These are phyloP conservation scores for Chrysoporthe deuterocubensis DNA, from an alignment of 2,329 filamentous ascomycete genomes.

Conservation along the genomic window DNA sequence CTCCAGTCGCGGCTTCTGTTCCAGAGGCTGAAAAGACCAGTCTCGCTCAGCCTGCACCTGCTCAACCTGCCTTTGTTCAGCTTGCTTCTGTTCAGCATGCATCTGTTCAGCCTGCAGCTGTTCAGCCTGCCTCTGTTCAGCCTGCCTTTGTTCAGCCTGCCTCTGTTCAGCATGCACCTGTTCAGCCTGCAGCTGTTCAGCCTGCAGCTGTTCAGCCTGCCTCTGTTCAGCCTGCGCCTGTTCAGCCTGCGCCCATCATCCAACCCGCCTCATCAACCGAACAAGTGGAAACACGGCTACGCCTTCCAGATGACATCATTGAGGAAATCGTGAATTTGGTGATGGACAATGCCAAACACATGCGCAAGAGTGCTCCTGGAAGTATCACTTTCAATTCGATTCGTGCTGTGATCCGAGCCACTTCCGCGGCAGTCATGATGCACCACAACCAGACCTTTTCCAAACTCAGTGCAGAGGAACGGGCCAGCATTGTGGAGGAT, in stretches of 20 bases:
- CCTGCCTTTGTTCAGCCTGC: background rate
- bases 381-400: background rate
- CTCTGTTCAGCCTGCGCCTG: background rate
- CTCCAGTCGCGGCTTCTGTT: background rate
- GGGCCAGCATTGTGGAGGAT: background rate
- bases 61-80: no score
- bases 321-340: background rate
- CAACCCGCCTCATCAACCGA: background rate
- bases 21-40: background rate
- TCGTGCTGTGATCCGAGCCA: slow-evolving; percentile 9
- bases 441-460: background rate
- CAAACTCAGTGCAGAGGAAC: background rate
- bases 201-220: background rate
- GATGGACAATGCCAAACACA: background rate
- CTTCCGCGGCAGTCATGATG: slow-evolving; percentile 4
- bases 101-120: no score
- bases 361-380: slow-evolving; percentile 1
- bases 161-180: background rate
- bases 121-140: no score
- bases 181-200: no score
- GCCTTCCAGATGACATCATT: background rate
- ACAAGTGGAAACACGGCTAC: background rate
- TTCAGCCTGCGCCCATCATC: no score
- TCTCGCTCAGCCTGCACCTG: background rate
- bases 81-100: no score